Evolutionary conservation across 257 asterid species (phyloP).

Genomic region (Penstemon davidsonii): DNA sequence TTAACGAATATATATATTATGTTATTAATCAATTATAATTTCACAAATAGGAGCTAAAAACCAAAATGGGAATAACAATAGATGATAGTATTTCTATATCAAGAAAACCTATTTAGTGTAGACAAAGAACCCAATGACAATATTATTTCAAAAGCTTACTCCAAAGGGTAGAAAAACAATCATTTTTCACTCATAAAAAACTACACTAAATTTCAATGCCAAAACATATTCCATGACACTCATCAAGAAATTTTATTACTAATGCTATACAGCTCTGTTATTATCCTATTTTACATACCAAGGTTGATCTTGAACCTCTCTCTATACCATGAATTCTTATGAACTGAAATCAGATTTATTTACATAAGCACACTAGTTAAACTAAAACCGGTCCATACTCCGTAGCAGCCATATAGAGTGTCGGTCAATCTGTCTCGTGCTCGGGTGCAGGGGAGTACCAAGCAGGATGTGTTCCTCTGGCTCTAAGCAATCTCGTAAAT

Average conservation of each 20-base stretch:
- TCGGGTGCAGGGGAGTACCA: constrained; percentile 80
- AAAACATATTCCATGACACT: neutral
- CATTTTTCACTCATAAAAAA: no score
- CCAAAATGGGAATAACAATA: no score
- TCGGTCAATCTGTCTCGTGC: constrained; percentile 39
- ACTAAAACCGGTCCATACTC: neutral
- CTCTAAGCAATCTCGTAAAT: constrained; percentile 79
- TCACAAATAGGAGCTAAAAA: no score
- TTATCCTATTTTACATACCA: neutral
- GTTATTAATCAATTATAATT: no score
- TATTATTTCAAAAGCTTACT: no score
- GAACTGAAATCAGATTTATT: no score
- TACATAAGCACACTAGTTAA: constrained; percentile 2
- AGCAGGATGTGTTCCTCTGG: constrained; percentile 64
- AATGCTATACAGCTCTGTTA: neutral
- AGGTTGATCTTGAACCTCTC: neutral
- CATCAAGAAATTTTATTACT: neutral
- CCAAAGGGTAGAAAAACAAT: no score
- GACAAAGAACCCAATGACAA: no score
- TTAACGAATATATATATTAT: no score
- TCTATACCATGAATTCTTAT: no score
- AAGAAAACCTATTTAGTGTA: no score
- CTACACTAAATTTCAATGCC: neutral
- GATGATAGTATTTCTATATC: no score
- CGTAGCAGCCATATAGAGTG: neutral